A percentile compares a stretch with the other conserved stretches of the same genome.
Conservation (phyloP, 1,284 basidiomycete species). For the Papiliotrema laurentii region DNA sequence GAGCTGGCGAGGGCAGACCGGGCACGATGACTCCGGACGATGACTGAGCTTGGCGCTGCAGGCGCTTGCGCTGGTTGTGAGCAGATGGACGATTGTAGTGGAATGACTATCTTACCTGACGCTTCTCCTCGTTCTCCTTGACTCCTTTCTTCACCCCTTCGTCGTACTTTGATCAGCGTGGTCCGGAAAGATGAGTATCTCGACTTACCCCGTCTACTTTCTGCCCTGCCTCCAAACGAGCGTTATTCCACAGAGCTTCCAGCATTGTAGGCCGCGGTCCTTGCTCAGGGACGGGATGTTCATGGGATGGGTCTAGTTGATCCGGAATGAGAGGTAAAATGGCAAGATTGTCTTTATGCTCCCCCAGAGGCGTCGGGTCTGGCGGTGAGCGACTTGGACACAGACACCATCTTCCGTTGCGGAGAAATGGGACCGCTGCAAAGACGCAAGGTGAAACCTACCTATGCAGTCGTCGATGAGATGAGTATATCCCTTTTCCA, state of each 20-base stretch:
- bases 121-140: constrained; percentile 22
- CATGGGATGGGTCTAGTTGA: constrained; percentile 5
- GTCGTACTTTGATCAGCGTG: constrained; percentile 22
- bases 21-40: too few relatives aligned
- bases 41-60: neutral
- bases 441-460: neutral
- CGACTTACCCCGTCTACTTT: constrained; percentile 32
- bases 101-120: constrained; percentile 14
- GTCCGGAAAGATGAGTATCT: neutral
- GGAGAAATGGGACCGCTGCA: too few relatives aligned
- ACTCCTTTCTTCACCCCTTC: constrained; percentile 34
- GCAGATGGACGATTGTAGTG: neutral
- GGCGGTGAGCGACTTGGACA: neutral
- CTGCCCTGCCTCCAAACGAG: constrained; percentile 28
- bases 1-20: too few relatives aligned
- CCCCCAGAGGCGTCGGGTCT: constrained; percentile 36
- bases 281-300: constrained; percentile 10
- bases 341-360: constrained; percentile 14
- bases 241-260: constrained; percentile 18
- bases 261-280: constrained; percentile 16
- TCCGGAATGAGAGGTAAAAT: constrained; percentile 26
- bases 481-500: constrained; percentile 39
- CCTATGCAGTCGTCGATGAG: constrained; percentile 43
- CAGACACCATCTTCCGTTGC: neutral
- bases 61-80: neutral